Conservation (phyloP, 2,329 filamentous ascomycete species). For the Trichophyton simii region DNA sequence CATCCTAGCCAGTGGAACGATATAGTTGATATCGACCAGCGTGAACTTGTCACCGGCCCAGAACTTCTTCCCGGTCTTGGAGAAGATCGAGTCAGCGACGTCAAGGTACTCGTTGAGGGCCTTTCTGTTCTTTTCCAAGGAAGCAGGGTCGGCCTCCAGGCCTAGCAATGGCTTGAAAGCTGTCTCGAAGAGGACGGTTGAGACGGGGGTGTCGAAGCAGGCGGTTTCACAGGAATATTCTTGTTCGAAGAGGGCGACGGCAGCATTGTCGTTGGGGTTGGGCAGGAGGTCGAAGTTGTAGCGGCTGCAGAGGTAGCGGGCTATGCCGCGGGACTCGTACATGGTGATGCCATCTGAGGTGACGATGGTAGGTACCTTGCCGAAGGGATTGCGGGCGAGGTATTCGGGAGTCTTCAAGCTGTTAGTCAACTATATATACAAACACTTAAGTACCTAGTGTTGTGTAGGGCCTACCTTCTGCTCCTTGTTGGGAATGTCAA, state of each 20-base stretch:
- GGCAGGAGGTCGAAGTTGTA: slow-evolving; percentile 37
- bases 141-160: slow-evolving; percentile 30
- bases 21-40: slow-evolving; percentile 38
- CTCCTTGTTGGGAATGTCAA: slow-evolving; percentile 31
- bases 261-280: slow-evolving; percentile 27
- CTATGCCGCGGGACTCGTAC: slow-evolving; percentile 38
- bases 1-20: slow-evolving; percentile 34
- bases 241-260: slow-evolving; percentile 34
- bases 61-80: slow-evolving; percentile 23
- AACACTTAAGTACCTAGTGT: background rate
- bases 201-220: slow-evolving; percentile 36
- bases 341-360: slow-evolving; percentile 34
- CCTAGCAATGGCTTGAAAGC: slow-evolving; percentile 36
- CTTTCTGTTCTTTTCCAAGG: slow-evolving; percentile 27
- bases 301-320: slow-evolving; percentile 36
- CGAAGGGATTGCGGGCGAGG: slow-evolving; percentile 28
- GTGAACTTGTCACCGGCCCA: slow-evolving; percentile 37
- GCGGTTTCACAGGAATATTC: slow-evolving; percentile 31
- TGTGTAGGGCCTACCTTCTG: slow-evolving; percentile 26
- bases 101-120: slow-evolving; percentile 35
- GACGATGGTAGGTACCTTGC: slow-evolving; percentile 31
- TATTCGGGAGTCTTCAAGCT: slow-evolving; percentile 16
- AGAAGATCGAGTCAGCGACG: slow-evolving; percentile 16
- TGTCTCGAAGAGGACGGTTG: slow-evolving; percentile 35
- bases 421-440: background rate